A percentile compares a stretch with the other conserved stretches of the same genome.
These are phyloP conservation scores for Ustilago curta DNA, from an alignment of 1,284 basidiomycete species.

Conservation along the genomic window DNA sequence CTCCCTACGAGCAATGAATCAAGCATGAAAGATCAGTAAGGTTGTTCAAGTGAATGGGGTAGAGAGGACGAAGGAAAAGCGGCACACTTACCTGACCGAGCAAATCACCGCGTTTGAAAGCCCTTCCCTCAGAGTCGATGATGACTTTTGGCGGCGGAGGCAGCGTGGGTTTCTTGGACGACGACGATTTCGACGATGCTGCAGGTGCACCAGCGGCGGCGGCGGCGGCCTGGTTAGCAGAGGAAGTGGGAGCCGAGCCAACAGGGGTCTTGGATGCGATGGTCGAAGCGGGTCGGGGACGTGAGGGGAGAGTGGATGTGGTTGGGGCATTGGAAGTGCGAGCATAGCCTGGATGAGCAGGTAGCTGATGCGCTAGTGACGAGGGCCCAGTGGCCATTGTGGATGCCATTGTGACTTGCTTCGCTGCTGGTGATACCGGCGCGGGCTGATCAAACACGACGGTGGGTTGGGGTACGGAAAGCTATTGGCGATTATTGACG, in stretches of 20 bases:
- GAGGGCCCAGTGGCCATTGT: slow-evolving; percentile 41
- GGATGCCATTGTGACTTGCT: slow-evolving; percentile 19
- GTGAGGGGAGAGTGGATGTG: slow-evolving; percentile 24
- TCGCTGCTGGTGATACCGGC: too few relatives aligned
- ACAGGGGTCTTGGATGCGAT: slow-evolving; percentile 16
- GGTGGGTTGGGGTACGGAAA: not conserved
- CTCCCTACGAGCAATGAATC: slow-evolving; percentile 62
- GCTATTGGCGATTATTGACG: too few relatives aligned
- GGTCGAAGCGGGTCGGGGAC: slow-evolving; percentile 33
- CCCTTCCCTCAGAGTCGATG: slow-evolving; percentile 55
- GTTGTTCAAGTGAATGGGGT: not conserved
- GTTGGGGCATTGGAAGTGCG: slow-evolving; percentile 24
- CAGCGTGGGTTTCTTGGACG: slow-evolving; percentile 58
- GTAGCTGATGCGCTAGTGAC: slow-evolving; percentile 28
- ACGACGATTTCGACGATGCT: slow-evolving; percentile 24
- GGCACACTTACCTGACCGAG: slow-evolving; percentile 55
- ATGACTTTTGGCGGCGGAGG: slow-evolving; percentile 64
- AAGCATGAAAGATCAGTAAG: not conserved
- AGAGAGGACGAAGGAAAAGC: not conserved
- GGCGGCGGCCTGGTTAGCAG: not conserved
- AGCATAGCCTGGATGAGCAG: slow-evolving; percentile 35
- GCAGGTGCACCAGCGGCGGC: slow-evolving; percentile 3
- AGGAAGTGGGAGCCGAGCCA: not conserved
- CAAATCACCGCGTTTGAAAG: slow-evolving; percentile 57
- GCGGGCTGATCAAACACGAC: not conserved